Conservation (phyloP, 1,139 yeast genomes). For the Suhomyces maxii region DNA sequence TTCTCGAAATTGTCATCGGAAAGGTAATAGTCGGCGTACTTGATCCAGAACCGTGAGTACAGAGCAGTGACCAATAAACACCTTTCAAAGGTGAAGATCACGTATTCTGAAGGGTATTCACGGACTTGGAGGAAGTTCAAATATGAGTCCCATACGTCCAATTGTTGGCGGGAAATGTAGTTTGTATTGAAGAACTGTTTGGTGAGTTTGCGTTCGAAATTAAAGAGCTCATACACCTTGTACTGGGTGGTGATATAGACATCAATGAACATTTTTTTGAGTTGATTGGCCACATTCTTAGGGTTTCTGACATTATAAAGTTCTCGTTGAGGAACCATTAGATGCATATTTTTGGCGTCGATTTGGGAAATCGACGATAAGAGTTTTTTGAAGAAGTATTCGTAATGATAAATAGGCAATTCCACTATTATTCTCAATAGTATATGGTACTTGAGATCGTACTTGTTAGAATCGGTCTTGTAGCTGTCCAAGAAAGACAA, state of each 20-base stretch:
- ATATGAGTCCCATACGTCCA: slow-evolving; percentile 61
- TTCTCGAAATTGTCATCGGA: slow-evolving; percentile 25
- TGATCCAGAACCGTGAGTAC: slow-evolving; percentile 62
- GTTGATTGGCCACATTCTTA: slow-evolving; percentile 25
- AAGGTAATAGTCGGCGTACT: slow-evolving; percentile 52
- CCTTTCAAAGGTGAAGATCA: slow-evolving; percentile 54
- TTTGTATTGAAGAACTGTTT: slow-evolving; percentile 53
- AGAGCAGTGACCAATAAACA: slow-evolving; percentile 53
- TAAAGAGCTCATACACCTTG: slow-evolving; percentile 60
- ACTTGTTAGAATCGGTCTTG: slow-evolving; percentile 32
- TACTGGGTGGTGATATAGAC: slow-evolving; percentile 62
- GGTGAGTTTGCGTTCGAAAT: slow-evolving; percentile 57
- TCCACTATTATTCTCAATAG: slow-evolving; percentile 63
- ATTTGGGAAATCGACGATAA: slow-evolving; percentile 41
- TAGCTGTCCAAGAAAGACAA: slow-evolving; percentile 52
- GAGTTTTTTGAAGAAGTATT: slow-evolving; percentile 51
- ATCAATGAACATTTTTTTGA: slow-evolving; percentile 51
- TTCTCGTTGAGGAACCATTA: slow-evolving; percentile 21
- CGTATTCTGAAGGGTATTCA: slow-evolving; percentile 26
- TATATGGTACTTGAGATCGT: slow-evolving; percentile 37
- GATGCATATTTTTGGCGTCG: slow-evolving; percentile 22
- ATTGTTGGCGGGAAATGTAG: slow-evolving; percentile 43
- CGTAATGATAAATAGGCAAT: slow-evolving; percentile 76
- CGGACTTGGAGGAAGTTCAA: slow-evolving; percentile 53
- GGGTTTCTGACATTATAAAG: slow-evolving; percentile 17